A percentile compares a stretch with the other conserved stretches of the same genome.
Conservation (phyloP, 164 flowering plant species). For the Echeveria elegans region DNA sequence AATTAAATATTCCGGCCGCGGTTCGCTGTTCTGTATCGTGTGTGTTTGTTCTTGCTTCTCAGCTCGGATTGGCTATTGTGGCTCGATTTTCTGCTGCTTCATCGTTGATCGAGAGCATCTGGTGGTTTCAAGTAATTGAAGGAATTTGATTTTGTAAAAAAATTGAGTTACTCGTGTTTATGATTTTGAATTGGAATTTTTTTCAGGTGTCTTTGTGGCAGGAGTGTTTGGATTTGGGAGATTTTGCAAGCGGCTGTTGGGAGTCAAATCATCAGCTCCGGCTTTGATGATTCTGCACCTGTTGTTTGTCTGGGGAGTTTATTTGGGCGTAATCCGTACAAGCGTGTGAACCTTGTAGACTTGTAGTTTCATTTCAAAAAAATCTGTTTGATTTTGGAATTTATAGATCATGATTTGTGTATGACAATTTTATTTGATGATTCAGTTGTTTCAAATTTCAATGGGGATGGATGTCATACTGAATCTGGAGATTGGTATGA, state of each 20-base stretch:
- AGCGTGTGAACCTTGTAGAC: conserved; percentile 18
- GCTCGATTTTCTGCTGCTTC: neutral
- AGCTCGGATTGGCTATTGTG: neutral
- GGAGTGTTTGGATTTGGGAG: conserved; percentile 29
- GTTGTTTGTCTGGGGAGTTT: conserved; percentile 51
- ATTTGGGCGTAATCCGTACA: conserved; percentile 39
- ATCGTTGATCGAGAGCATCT: neutral
- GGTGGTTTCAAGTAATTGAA: neutral
- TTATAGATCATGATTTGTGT: neutral
- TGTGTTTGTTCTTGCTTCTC: neutral
- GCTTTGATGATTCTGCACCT: conserved; percentile 54
- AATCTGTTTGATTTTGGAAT: neutral
- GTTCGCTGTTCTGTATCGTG: neutral
- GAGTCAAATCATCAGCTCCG: conserved; percentile 57
- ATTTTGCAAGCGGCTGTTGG: conserved; percentile 33
- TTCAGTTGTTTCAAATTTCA: neutral
- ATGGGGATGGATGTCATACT: neutral
- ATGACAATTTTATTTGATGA: neutral
- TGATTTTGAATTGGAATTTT: neutral
- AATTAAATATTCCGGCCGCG: neutral
- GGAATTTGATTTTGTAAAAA: neutral
- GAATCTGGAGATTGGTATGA: neutral
- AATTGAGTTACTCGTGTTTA: neutral
- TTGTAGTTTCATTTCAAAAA: too few relatives aligned
- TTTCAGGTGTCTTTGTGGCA: conserved; percentile 32